Base-by-base conservation (phyloP, 164 flowering plant genomes). In the Macadamia tetraphylla region DNA sequence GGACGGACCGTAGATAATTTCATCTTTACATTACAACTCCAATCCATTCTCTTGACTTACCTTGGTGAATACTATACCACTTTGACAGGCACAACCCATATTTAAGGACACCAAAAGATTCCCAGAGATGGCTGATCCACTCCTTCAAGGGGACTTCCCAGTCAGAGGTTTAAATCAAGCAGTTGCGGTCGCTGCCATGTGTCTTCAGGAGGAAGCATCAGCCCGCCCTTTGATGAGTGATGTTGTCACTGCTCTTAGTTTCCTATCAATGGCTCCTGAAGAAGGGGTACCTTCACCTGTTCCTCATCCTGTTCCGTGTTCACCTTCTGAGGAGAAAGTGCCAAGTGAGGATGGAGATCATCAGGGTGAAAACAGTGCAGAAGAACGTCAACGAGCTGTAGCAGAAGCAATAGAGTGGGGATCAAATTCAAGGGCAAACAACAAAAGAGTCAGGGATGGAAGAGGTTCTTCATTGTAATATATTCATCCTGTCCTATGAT, bases 101-200 rank as follows among this genome's bases (percentile, higher is more conserved):
- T 84, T 86, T 64, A 73, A 70, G 71, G 81, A 86, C 57, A 88
- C 83, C 10, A 83, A 68, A 30, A 75, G 70, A 76, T 86, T 76
- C 64, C 79, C 85, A 18, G 83, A 81, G 7, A 65, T 87, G 79
- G 88, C 85, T 2, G 92, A 87, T 74, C 88, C 89, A 13, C 76
- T 75, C 52, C 85, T 87, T 60, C 29, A 79, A 11, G 79, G 74
- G 30, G 62, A 79, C 12, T 84, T 81, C 66, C 86, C 88, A 1
- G 77, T 73, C 44, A 84, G 66, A 57, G 80, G 78, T 17, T 76
- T 87, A 67, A 84, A 86, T 67, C 90, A 88, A 74, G 90, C 85
- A 0, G 86, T 86, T 42, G 90, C 87, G 6, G 78, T 84, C 42
- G 90, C 88, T 14, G 84, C 92, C 48, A 87, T 87, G 88, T 88